phyloP scores from a whole-genome alignment of 176 grass and related monocot genomes.

The Elaeis guineensis region DNA sequence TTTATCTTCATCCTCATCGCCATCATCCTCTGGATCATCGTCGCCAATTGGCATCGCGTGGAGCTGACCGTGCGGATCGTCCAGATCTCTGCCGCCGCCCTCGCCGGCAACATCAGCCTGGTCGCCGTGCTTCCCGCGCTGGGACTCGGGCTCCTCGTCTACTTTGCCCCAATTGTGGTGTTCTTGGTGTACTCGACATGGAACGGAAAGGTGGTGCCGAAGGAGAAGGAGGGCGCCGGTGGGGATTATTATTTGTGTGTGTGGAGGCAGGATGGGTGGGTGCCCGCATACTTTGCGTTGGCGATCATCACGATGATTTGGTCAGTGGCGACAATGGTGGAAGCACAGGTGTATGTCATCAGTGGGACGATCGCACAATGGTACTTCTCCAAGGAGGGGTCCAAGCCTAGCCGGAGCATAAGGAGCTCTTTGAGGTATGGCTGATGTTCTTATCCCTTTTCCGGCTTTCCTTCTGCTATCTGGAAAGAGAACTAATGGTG shows the following conservation, averaged over 20 bases:
- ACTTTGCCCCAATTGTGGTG: constrained; percentile 32
- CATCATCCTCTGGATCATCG: constrained; percentile 33
- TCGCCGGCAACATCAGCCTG: constrained; percentile 24
- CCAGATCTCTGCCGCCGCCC: constrained; percentile 22
- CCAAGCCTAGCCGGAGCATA: constrained; percentile 29
- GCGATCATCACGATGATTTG: constrained; percentile 37
- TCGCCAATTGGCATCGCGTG: constrained; percentile 35
- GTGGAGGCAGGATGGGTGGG: constrained; percentile 41
- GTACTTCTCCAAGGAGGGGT: constrained; percentile 37
- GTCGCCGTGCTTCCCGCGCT: constrained; percentile 27
- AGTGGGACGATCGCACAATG: constrained; percentile 37
- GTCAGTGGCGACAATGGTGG: constrained; percentile 36
- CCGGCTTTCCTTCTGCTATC: too few species aligned
- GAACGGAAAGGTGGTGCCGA: constrained; percentile 34
- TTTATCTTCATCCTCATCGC: constrained; percentile 35
- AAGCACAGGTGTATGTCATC: constrained; percentile 39
- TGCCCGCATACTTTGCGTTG: constrained; percentile 30
- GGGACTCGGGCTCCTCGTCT: constrained; percentile 18
- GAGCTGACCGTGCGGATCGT: constrained; percentile 37
- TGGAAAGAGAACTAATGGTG: too few species aligned
- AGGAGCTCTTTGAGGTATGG: constrained; percentile 39
- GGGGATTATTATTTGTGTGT: constrained; percentile 25
- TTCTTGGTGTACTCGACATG: constrained; percentile 40
- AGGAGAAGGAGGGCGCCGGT: constrained; percentile 4
- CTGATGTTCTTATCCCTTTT: background rate